These are phyloP conservation scores for Dendrocalamus latiflorus DNA, from an alignment of 202 grass and related monocot species.

Conservation along the genomic window DNA sequence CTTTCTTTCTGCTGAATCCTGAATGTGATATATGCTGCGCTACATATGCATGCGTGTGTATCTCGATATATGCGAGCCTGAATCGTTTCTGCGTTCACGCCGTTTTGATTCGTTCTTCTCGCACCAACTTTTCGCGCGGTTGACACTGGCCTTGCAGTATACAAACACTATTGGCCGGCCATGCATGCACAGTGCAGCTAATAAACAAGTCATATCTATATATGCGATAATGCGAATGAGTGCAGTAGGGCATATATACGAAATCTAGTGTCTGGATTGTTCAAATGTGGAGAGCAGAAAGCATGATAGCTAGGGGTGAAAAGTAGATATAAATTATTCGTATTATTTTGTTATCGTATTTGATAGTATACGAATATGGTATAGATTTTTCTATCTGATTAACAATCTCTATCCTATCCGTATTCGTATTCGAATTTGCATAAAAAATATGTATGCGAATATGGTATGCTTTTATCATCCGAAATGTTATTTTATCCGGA, in stretches of 20 bases:
- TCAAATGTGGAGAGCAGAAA: not conserved
- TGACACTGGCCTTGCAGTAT: not conserved
- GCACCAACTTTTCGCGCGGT: not conserved
- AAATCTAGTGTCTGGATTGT: not conserved
- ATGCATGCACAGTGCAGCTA: not conserved
- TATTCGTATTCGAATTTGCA: too few relatives aligned
- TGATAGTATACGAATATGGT: too few relatives aligned
- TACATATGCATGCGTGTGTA: not conserved
- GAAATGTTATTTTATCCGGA: too few relatives aligned
- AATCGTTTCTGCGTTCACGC: not conserved
- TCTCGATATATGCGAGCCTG: not conserved
- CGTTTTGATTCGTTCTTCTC: not conserved
- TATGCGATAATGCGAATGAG: too few relatives aligned
- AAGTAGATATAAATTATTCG: too few relatives aligned
- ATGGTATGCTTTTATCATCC: too few relatives aligned
- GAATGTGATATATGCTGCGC: not conserved
- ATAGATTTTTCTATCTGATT: too few relatives aligned
- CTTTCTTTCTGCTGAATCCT: not conserved
- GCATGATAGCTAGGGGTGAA: not conserved
- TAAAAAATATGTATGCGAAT: too few relatives aligned
- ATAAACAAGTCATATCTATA: not conserved
- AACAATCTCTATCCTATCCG: too few relatives aligned
- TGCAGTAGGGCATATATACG: not conserved
- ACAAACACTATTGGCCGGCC: not conserved
- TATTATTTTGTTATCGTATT: too few relatives aligned